A percentile compares a stretch with the other conserved stretches of the same genome.
Conservation (phyloP, 2,329 filamentous ascomycete genomes). For the Cucurbitaria berberidis region DNA sequence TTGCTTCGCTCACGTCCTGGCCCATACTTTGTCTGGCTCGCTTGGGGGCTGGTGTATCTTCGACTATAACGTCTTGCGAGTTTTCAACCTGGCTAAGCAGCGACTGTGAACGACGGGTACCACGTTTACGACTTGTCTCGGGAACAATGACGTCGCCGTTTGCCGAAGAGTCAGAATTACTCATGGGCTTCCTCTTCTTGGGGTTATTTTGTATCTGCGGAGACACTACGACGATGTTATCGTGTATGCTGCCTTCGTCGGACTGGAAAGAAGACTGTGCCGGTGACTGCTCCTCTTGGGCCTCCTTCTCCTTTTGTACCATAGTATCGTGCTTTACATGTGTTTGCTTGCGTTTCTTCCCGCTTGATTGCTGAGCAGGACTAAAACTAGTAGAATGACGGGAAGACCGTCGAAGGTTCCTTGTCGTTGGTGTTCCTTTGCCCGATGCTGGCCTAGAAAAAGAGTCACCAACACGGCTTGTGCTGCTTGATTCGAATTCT, state of each 20-base stretch:
- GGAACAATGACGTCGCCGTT: slow-evolving; percentile 11
- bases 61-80: slow-evolving; percentile 25
- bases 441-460: slow-evolving; percentile 33
- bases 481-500: slow-evolving; percentile 25
- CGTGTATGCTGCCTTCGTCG: slow-evolving; percentile 45
- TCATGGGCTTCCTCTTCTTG: slow-evolving; percentile 31
- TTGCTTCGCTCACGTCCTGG: slow-evolving; percentile 42
- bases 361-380: slow-evolving; percentile 18
- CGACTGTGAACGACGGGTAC: slow-evolving; percentile 36
- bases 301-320: slow-evolving; percentile 25
- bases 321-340: slow-evolving; percentile 13
- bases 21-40: slow-evolving; percentile 26
- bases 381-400: slow-evolving; percentile 32
- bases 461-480: slow-evolving; percentile 47
- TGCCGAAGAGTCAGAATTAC: slow-evolving; percentile 3
- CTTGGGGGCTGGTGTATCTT: slow-evolving; percentile 41
- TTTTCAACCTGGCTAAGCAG: slow-evolving; percentile 38
- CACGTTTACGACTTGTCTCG: slow-evolving; percentile 30
- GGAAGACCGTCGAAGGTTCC: slow-evolving; percentile 33
- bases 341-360: slow-evolving; percentile 34
- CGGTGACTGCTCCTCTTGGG: neutral
- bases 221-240: slow-evolving; percentile 50
- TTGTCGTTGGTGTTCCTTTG: slow-evolving; percentile 23
- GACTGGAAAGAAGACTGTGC: neutral
- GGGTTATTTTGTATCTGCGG: slow-evolving; percentile 6